Evolutionary conservation across 2,329 filamentous ascomycete genomes (phyloP).

Genomic region (Sporothrix pallida): DNA sequence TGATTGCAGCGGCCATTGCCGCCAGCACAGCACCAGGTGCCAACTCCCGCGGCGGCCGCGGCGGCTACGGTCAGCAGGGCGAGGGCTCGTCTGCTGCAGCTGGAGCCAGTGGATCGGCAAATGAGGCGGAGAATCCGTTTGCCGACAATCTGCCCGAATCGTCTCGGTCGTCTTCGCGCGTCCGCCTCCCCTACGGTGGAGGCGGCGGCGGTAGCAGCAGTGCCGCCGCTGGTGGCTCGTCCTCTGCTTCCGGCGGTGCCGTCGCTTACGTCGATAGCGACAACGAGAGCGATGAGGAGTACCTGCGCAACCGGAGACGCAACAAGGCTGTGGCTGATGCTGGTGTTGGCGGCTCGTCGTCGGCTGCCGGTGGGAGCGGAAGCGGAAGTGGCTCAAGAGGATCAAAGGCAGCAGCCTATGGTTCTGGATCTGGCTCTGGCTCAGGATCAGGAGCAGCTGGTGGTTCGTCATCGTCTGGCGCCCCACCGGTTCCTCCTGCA

Average conservation of each 20-base stretch:
- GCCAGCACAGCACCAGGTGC: slow-evolving; percentile 35
- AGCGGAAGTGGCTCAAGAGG: slow-evolving; percentile 13
- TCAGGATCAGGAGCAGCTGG: not conserved
- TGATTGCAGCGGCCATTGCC: slow-evolving; percentile 37
- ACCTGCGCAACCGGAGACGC: slow-evolving; percentile 32
- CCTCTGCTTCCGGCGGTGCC: slow-evolving; percentile 1
- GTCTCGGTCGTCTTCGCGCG: slow-evolving; percentile 35
- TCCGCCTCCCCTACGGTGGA: slow-evolving; percentile 21
- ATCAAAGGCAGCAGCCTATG: not conserved
- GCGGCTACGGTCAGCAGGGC: not conserved
- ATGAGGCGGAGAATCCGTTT: slow-evolving; percentile 33
- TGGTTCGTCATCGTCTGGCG: not conserved
- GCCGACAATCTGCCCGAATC: slow-evolving; percentile 32
- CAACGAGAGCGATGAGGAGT: slow-evolving; percentile 34
- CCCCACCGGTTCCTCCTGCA: not conserved
- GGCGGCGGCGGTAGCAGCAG: slow-evolving; percentile 26
- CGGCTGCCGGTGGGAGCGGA: not conserved
- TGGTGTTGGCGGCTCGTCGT: slow-evolving; percentile 1
- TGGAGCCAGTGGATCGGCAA: slow-evolving; percentile 28
- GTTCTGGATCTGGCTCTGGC: not conserved
- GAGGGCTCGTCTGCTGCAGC: slow-evolving; percentile 15
- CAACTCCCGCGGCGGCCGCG: slow-evolving; percentile 9
- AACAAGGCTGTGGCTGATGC: slow-evolving; percentile 23
- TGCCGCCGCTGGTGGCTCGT: not conserved
- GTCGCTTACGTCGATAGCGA: slow-evolving; percentile 32